Conservation (phyloP, 352 stramenopile species). For the Phytophthora fragariaefolia region DNA sequence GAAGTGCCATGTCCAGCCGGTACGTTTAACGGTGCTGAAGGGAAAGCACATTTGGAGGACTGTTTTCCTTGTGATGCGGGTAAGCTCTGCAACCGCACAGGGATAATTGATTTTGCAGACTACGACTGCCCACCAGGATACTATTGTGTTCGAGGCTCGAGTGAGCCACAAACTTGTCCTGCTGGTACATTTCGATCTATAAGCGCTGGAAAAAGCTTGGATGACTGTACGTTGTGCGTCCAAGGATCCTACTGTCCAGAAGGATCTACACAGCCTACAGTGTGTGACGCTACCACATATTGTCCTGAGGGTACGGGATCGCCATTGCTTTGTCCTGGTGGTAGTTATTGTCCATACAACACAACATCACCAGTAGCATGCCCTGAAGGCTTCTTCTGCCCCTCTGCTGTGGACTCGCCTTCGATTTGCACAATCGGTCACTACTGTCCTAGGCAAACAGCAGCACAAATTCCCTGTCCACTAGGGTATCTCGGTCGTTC, state of each 20-base stretch:
- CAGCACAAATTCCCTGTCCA: slow-evolving; percentile 72
- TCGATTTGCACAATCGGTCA: slow-evolving; percentile 59
- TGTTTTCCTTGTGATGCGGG: slow-evolving; percentile 67
- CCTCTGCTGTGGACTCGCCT: slow-evolving; percentile 34
- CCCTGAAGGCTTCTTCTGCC: slow-evolving; percentile 82
- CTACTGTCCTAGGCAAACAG: slow-evolving; percentile 75
- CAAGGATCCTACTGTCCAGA: slow-evolving; percentile 67
- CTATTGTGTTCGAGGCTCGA: slow-evolving; percentile 70
- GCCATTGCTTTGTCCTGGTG: slow-evolving; percentile 61
- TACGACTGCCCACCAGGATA: slow-evolving; percentile 77
- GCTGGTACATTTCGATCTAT: slow-evolving; percentile 49
- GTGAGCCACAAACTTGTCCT: slow-evolving; percentile 45
- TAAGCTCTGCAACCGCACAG: slow-evolving; percentile 78
- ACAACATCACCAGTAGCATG: slow-evolving; percentile 60
- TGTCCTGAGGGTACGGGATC: slow-evolving; percentile 64
- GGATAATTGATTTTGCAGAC: slow-evolving; percentile 54
- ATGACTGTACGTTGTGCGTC: slow-evolving; percentile 59
- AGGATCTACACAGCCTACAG: slow-evolving; percentile 48
- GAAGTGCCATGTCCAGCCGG: slow-evolving; percentile 58
- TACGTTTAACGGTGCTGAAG: slow-evolving; percentile 62
- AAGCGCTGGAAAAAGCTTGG: slow-evolving; percentile 40
- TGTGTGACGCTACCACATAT: slow-evolving; percentile 65
- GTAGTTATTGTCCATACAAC: slow-evolving; percentile 82
- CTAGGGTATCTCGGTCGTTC: slow-evolving; percentile 70
- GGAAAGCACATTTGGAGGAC: slow-evolving; percentile 52